Evolutionary conservation across 169 alveolate species (phyloP).

Genomic region (Cryptosporidium baileyi): DNA sequence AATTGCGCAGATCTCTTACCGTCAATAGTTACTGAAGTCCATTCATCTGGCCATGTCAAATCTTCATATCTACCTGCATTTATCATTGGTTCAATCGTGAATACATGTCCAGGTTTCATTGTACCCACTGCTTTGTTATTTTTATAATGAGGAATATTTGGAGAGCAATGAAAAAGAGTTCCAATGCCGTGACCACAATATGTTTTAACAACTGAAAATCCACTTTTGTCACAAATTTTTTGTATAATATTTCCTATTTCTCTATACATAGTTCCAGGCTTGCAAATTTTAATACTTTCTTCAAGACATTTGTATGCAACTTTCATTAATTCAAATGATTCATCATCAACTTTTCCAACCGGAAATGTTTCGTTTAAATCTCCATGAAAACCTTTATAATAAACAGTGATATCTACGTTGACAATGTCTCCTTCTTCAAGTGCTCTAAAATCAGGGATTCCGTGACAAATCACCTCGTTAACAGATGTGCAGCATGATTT

Average conservation of each 20-base stretch:
- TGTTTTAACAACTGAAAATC: constrained; percentile 88
- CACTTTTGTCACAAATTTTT: constrained; percentile 81
- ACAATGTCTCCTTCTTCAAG: constrained; percentile 90
- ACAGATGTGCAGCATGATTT: constrained; percentile 96
- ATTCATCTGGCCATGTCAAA: constrained; percentile 96
- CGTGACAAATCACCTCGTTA: constrained; percentile 99
- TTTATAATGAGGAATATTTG: constrained; percentile 96
- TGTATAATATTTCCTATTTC: constrained; percentile 94
- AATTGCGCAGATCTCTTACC: constrained; percentile 89
- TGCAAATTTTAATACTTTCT: constrained; percentile 89
- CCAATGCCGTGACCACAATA: constrained; percentile 99
- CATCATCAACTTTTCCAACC: constrained; percentile 93
- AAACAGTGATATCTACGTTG: constrained; percentile 95
- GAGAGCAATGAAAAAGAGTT: constrained; percentile 93
- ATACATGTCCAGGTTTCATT: constrained; percentile 95
- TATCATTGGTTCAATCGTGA: constrained; percentile 99
- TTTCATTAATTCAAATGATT: constrained; percentile 87
- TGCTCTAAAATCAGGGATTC: constrained; percentile 95
- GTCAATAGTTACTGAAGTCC: constrained; percentile 97
- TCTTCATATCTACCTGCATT: constrained; percentile 93
- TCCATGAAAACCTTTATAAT: constrained; percentile 93
- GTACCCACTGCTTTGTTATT: constrained; percentile 96
- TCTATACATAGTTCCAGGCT: constrained; percentile 96
- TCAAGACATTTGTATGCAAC: constrained; percentile 88
- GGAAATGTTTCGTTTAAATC: constrained; percentile 95